Evolutionary conservation across 78 protist genomes (phyloP).

Genomic region (slime mould (Dictyostelium discoideum)): DNA sequence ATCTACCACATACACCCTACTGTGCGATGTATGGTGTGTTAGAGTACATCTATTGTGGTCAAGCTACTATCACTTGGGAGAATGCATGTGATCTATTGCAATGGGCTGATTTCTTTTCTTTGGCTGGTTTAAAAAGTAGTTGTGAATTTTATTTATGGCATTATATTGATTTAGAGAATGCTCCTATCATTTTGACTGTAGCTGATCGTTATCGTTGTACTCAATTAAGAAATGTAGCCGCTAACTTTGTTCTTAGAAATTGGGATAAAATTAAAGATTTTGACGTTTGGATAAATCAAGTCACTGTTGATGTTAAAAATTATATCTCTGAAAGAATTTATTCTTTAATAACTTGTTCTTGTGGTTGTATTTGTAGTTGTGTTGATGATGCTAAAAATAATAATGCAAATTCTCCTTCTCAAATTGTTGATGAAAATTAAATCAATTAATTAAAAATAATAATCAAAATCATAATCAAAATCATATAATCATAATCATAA

Average conservation of each 20-base stretch:
- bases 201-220: slow-evolving; percentile 70
- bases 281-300: slow-evolving; percentile 42
- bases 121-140: slow-evolving; percentile 52
- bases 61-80: slow-evolving; percentile 57
- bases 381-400: slow-evolving; percentile 39
- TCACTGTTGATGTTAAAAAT: slow-evolving; percentile 27
- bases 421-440: background rate
- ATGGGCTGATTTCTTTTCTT: slow-evolving; percentile 74
- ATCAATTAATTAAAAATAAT: background rate
- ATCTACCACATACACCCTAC: slow-evolving; percentile 64
- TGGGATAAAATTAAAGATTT: slow-evolving; percentile 59
- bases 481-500: background rate
- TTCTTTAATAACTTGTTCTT: slow-evolving; percentile 59
- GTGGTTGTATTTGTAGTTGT: slow-evolving; percentile 73
- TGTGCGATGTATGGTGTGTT: slow-evolving; percentile 68
- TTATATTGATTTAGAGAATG: slow-evolving; percentile 74
- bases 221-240: slow-evolving; percentile 57
- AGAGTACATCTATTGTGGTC: slow-evolving; percentile 73
- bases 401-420: background rate
- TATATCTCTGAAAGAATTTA: slow-evolving; percentile 40
- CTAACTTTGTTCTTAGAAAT: slow-evolving; percentile 58
- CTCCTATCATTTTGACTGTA: slow-evolving; percentile 64
- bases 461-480: background rate
- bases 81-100: slow-evolving; percentile 72
- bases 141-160: slow-evolving; percentile 79